Conservation (phyloP, 768 basidiomycete species). For the Daedaleopsis sinensis region DNA sequence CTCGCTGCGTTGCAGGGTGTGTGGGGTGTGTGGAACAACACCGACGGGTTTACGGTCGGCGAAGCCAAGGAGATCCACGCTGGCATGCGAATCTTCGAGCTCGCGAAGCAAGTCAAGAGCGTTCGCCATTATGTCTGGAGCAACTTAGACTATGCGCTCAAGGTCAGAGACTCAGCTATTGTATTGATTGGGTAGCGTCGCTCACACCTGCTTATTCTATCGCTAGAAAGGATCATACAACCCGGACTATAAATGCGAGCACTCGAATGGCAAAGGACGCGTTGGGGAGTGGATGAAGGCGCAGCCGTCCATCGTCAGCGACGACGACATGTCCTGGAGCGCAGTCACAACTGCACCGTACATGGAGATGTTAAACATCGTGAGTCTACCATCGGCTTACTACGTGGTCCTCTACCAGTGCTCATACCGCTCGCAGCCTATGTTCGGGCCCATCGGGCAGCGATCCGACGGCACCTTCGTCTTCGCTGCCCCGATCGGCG, state of each 20-base stretch:
- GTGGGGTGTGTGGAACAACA: slow-evolving; percentile 42
- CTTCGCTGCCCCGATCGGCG: slow-evolving; percentile 30
- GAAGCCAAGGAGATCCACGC: slow-evolving; percentile 41
- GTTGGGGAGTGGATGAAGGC: slow-evolving; percentile 41
- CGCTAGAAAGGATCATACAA: background rate
- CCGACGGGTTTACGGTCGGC: slow-evolving; percentile 39
- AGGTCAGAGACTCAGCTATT: slow-evolving; percentile 31
- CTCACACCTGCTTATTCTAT: background rate
- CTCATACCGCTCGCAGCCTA: slow-evolving; percentile 3
- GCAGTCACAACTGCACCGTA: slow-evolving; percentile 35
- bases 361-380: slow-evolving; percentile 23
- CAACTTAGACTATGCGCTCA: slow-evolving; percentile 40
- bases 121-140: slow-evolving; percentile 45
- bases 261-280: slow-evolving; percentile 44
- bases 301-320: slow-evolving; percentile 38
- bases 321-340: slow-evolving; percentile 40
- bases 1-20: slow-evolving; percentile 35
- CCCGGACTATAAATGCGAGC: slow-evolving; percentile 36
- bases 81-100: slow-evolving; percentile 46
- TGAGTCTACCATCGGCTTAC: background rate
- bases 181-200: background rate
- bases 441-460: slow-evolving; percentile 26
- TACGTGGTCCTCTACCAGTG: background rate
- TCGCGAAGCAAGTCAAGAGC: slow-evolving; percentile 36
- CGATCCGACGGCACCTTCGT: slow-evolving; percentile 33